phyloP scores from a whole-genome alignment of 2,329 filamentous ascomycete genomes.

The Neonectria neomacrospora region DNA sequence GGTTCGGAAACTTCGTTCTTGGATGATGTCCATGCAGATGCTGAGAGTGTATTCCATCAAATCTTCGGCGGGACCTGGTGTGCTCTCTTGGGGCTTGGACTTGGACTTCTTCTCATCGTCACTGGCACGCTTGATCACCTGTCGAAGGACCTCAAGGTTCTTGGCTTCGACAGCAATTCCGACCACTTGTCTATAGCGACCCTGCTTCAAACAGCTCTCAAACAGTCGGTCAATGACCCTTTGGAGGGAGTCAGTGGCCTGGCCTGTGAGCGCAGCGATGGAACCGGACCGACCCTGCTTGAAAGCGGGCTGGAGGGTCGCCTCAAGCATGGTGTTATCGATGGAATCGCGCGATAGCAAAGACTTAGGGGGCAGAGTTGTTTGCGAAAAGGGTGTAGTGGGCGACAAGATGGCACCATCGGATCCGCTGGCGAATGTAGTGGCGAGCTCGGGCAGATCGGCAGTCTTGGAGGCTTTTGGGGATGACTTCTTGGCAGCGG shows the following conservation, averaged over 20 bases:
- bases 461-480: slow-evolving; percentile 56
- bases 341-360: slow-evolving; percentile 85
- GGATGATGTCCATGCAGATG: slow-evolving; percentile 97
- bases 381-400: slow-evolving; percentile 95
- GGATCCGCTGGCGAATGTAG: slow-evolving; percentile 76
- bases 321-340: slow-evolving; percentile 71
- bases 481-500: slow-evolving; percentile 61
- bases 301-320: slow-evolving; percentile 63
- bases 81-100: slow-evolving; percentile 61
- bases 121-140: slow-evolving; percentile 88
- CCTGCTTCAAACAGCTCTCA: slow-evolving; percentile 85
- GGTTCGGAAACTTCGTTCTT: slow-evolving; percentile 85
- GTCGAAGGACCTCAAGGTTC: slow-evolving; percentile 86
- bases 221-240: slow-evolving; percentile 89
- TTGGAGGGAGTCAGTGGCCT: slow-evolving; percentile 82
- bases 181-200: slow-evolving; percentile 93
- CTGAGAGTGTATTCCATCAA: slow-evolving; percentile 96
- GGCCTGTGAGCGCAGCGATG: slow-evolving; percentile 74
- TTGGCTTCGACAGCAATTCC: slow-evolving; percentile 96
- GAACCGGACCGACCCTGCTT: slow-evolving; percentile 67
- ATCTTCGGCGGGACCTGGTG: slow-evolving; percentile 78
- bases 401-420: slow-evolving; percentile 85
- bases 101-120: slow-evolving; percentile 82
- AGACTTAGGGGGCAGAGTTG: slow-evolving; percentile 91
- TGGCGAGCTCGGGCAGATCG: slow-evolving; percentile 76